Percentiles rank a stretch among this genome's conserved stretches.
Evolutionary conservation across 495 filamentous ascomycete species (phyloP).

Genomic region (Astrocystis sublimbata): DNA sequence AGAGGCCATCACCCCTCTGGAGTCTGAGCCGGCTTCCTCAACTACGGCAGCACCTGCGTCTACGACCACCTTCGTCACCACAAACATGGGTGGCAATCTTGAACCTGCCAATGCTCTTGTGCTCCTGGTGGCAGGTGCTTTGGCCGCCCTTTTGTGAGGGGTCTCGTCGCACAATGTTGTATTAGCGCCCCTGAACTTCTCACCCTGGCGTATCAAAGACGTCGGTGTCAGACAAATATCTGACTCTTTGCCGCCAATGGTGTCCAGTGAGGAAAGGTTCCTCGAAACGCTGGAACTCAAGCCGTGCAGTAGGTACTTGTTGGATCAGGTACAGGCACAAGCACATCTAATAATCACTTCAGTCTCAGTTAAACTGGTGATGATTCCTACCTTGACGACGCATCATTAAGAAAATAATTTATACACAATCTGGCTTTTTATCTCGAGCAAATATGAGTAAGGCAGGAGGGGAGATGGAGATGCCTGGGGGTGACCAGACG

Average conservation of each 20-base stretch:
- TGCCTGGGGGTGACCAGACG: not conserved
- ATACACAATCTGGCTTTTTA: not conserved
- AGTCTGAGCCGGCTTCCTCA: conserved; percentile 9
- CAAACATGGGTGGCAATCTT: conserved; percentile 17
- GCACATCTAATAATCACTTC: not conserved
- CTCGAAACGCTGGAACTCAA: not conserved
- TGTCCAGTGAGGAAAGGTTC: not conserved
- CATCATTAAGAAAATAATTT: not conserved
- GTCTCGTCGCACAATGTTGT: not conserved
- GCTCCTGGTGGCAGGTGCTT: conserved; percentile 19
- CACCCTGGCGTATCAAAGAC: not conserved
- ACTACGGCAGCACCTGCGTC: conserved; percentile 16
- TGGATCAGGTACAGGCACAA: not conserved
- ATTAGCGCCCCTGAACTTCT: not conserved
- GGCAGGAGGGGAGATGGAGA: not conserved
- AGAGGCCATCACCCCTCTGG: conserved; percentile 9
- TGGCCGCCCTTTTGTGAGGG: conserved; percentile 25
- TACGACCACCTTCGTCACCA: conserved; percentile 18
- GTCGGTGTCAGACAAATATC: not conserved
- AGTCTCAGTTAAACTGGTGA: too few relatives aligned
- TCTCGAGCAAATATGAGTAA: not conserved
- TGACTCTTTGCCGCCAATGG: conserved; percentile 1
- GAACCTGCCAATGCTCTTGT: conserved; percentile 10
- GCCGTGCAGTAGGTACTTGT: not conserved
- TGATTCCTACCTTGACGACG: not conserved